These are phyloP conservation scores for Citrus medica DNA, from an alignment of 345 rosid genomes.

Conservation along the genomic window DNA sequence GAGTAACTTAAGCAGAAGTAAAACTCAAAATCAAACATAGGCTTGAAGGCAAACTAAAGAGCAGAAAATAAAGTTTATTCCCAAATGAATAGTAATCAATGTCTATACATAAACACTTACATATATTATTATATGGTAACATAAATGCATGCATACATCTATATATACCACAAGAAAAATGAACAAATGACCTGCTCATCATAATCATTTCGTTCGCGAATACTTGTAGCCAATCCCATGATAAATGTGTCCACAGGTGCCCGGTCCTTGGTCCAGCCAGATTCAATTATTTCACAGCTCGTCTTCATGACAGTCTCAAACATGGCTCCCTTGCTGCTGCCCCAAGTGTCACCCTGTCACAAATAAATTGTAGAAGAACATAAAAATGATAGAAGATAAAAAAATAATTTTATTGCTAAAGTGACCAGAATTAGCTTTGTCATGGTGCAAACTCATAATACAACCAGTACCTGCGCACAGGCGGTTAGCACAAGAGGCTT, in stretches of 20 bases:
- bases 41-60: neutral
- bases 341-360: slow-evolving; percentile 85
- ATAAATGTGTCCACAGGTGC: slow-evolving; percentile 96
- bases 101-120: too few species aligned
- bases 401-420: neutral
- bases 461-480: slow-evolving; percentile 72
- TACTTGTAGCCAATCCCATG: slow-evolving; percentile 79
- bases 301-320: slow-evolving; percentile 76
- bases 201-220: slow-evolving; percentile 88
- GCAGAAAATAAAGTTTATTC: neutral
- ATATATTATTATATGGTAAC: neutral
- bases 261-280: slow-evolving; percentile 93
- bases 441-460: neutral
- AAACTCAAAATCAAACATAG: neutral
- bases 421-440: neutral
- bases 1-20: neutral
- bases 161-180: neutral
- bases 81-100: neutral
- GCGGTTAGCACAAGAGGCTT: slow-evolving; percentile 84
- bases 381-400: neutral
- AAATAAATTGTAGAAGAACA: slow-evolving; percentile 14
- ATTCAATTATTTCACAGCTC: slow-evolving; percentile 82
- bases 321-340: slow-evolving; percentile 74
- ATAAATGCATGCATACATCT: neutral
- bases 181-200: slow-evolving; percentile 71